phyloP scores from a whole-genome alignment of 179 eudicot genomes.

The Spergularia azorica region DNA sequence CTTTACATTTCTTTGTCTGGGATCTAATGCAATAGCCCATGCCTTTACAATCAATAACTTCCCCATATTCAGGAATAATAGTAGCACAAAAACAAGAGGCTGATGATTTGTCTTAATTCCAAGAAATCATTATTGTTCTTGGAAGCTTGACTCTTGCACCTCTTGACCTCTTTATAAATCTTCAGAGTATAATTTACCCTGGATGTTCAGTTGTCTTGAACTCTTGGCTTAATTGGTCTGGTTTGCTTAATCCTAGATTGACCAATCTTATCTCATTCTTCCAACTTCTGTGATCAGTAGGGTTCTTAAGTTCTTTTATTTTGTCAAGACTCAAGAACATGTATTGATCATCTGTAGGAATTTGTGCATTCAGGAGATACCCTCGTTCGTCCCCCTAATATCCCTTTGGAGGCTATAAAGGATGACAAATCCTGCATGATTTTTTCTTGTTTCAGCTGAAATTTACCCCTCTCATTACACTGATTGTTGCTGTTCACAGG shows the following conservation, averaged over 20 bases:
- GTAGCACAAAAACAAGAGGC: background rate
- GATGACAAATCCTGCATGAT: no score
- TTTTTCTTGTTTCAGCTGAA: no score
- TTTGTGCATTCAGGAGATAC: no score
- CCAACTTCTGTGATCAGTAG: no score
- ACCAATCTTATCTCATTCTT: no score
- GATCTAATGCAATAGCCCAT: background rate
- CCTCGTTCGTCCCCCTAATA: no score
- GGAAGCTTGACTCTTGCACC: background rate
- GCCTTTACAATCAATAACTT: background rate
- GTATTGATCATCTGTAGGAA: no score
- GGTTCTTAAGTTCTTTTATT: no score
- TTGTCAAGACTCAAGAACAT: no score
- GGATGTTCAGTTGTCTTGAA: background rate
- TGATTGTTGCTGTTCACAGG: slow-evolving; percentile 42
- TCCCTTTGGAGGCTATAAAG: no score
- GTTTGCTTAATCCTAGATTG: background rate
- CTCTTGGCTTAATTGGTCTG: background rate
- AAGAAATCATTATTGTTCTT: no score
- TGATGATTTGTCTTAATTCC: no score
- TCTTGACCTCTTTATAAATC: background rate
- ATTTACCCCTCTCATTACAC: background rate
- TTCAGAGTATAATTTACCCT: background rate
- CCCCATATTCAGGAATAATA: background rate
- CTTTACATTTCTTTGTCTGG: background rate